Percentiles rank a stretch among this genome's conserved stretches.
Evolutionary conservation across 345 rosid genomes (phyloP).

Genomic region (Raphanus raphanistrum): DNA sequence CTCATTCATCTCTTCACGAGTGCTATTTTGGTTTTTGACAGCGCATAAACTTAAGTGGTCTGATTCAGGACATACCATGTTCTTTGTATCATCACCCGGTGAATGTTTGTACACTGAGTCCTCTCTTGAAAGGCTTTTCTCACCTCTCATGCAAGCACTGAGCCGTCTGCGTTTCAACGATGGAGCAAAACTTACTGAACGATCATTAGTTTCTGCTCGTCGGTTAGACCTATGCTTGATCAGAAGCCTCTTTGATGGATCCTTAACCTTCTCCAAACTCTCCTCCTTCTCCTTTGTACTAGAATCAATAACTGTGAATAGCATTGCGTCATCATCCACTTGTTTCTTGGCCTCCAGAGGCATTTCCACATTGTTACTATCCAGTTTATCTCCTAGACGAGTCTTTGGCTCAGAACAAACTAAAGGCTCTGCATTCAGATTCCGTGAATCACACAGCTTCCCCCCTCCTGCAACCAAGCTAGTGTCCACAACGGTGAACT

Average conservation of each 20-base stretch:
- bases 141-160: conserved; percentile 52
- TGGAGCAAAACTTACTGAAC: conserved; percentile 45
- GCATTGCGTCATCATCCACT: conserved; percentile 29
- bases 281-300: conserved; percentile 30
- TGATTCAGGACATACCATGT: not conserved
- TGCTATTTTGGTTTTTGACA: conserved; percentile 14
- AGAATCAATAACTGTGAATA: conserved; percentile 45
- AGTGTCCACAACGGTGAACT: conserved; percentile 65
- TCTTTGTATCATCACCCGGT: not conserved
- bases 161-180: conserved; percentile 52
- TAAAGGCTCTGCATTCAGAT: conserved; percentile 37
- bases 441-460: conserved; percentile 49
- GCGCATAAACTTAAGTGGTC: not conserved
- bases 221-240: conserved; percentile 45
- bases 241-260: conserved; percentile 41
- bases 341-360: conserved; percentile 39
- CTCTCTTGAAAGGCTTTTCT: conserved; percentile 33
- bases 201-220: conserved; percentile 31
- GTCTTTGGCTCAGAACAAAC: conserved; percentile 35
- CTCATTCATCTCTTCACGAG: conserved; percentile 24
- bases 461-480: conserved; percentile 50
- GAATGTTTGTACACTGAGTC: not conserved
- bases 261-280: conserved; percentile 33
- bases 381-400: conserved; percentile 24
- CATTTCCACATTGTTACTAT: conserved; percentile 30